Evolutionary conservation across 345 rosid genomes (phyloP).

Genomic region (Lagerstroemia speciosa): DNA sequence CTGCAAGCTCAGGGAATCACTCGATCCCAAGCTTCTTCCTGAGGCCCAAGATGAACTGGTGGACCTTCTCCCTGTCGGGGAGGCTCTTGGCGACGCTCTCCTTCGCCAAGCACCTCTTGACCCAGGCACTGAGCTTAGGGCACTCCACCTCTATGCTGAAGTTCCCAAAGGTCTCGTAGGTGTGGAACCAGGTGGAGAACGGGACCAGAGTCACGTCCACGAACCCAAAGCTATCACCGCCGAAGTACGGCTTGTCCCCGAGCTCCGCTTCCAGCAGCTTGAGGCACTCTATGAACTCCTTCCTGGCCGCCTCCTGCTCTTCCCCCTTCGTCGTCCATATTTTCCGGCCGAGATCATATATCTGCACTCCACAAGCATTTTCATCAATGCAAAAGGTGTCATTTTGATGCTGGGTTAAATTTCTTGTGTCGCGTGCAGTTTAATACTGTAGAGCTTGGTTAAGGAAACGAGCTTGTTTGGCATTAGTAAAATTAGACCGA

Average conservation of each 20-base stretch:
- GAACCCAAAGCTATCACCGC: conserved; percentile 16
- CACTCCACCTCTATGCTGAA: conserved; percentile 18
- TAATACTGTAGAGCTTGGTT: too few relatives aligned
- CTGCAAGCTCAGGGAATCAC: background rate
- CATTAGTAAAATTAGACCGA: too few relatives aligned
- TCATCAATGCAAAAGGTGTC: background rate
- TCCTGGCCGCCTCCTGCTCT: conserved; percentile 20
- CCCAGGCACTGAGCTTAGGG: conserved; percentile 18
- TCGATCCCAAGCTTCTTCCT: conserved; percentile 8
- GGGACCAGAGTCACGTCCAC: conserved; percentile 20
- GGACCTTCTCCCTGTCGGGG: conserved; percentile 6
- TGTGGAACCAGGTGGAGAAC: conserved; percentile 17
- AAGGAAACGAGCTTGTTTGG: too few relatives aligned
- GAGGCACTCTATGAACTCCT: conserved; percentile 15
- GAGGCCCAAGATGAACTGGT: conserved; percentile 6
- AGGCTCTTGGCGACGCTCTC: conserved; percentile 11
- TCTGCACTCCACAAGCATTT: background rate
- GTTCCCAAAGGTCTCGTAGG: conserved; percentile 11
- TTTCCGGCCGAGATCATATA: conserved; percentile 6
- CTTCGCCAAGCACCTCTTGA: conserved; percentile 13
- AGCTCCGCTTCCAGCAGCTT: conserved; percentile 21
- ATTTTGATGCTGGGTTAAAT: too few relatives aligned
- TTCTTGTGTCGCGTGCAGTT: too few relatives aligned
- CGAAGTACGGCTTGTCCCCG: conserved; percentile 21
- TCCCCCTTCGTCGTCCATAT: conserved; percentile 15